Evolutionary conservation across 2,329 filamentous ascomycete genomes (phyloP), one percentile per base, ranked within the genome.

Genomic region (Blumeriella jaapii): DNA sequence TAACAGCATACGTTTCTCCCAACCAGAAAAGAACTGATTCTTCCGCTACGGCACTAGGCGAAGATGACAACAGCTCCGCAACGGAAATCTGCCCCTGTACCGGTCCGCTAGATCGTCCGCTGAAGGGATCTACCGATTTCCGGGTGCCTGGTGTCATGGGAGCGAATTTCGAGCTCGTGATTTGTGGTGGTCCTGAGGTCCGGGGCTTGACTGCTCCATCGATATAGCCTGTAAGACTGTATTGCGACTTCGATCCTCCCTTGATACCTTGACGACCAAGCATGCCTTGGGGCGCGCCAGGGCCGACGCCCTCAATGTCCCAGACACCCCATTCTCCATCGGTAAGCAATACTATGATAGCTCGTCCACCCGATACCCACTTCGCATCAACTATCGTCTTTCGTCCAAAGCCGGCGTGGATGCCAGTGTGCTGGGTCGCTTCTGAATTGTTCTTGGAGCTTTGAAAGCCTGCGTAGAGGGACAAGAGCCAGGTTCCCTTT

Each of bases 291-390:
- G 39, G 63, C 54, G 30, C 62, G 54, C 22, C 63, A 54, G 71
- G 68, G 24, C 67, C 68, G 18, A 63, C 63, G 6, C 72, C 70
- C 42, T 78, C 71, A 28, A 79, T 63, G 47, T 79, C 74, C 74
- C 74, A 79, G 20, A 79, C 69, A 10, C 72, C 75, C 75, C 75
- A 79, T 52, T 74, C 73, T 5, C 74, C 75, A 46, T 79, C 75
- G 1, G 69, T 68, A 3, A 78, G 59, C 2, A 79, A 59, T 1
- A 64, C 62, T 25, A 79, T 57, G 17, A 79, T 59, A 4, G 74
- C 74, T 29, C 68, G 64, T 7, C 75, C 75, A 39, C 69, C 67
- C 2, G 67, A 61, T 30, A 78, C 67, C 75, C 75, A 79, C 4
- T 67, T 64, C 1, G 74, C 71, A 31, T 73, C 73, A 10, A 78